Conservation (phyloP, 202 grass and related monocot species). For the Zizania palustris region DNA sequence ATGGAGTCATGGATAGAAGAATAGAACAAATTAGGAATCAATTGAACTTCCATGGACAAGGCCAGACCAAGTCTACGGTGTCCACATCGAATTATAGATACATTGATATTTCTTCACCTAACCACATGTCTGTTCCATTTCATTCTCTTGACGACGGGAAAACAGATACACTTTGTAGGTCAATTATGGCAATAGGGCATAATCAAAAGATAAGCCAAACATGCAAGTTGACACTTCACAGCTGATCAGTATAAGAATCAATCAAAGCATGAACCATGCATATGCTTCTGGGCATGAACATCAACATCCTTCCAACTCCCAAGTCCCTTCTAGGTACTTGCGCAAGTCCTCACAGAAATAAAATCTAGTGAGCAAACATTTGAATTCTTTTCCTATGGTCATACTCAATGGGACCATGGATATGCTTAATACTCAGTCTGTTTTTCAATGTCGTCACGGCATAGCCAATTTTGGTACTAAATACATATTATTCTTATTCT, state of each 20-base stretch:
- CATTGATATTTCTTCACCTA: slow-evolving; percentile 3
- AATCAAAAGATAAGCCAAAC: slow-evolving; percentile 21
- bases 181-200: background rate
- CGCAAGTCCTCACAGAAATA: slow-evolving; percentile 9
- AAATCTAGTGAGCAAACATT: slow-evolving; percentile 5
- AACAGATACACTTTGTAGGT: slow-evolving; percentile 5
- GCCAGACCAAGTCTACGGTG: slow-evolving; percentile 1
- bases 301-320: slow-evolving; percentile 6
- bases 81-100: background rate
- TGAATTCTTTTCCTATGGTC: slow-evolving; percentile 24
- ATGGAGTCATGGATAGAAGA: too few relatives aligned
- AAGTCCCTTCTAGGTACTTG: slow-evolving; percentile 24
- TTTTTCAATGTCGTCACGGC: background rate
- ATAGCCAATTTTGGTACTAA: background rate
- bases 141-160: slow-evolving; percentile 18
- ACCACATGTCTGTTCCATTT: background rate
- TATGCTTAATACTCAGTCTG: slow-evolving; percentile 5
- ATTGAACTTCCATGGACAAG: background rate
- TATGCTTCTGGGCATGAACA: background rate
- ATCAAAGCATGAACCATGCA: slow-evolving; percentile 14
- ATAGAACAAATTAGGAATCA: slow-evolving; percentile 20
- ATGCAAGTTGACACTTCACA: slow-evolving; percentile 9
- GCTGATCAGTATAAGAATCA: slow-evolving; percentile 11
- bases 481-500: background rate
- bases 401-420: background rate